Base-by-base conservation (phyloP, 768 basidiomycete genomes). In the Butyriboletus loyo region DNA sequence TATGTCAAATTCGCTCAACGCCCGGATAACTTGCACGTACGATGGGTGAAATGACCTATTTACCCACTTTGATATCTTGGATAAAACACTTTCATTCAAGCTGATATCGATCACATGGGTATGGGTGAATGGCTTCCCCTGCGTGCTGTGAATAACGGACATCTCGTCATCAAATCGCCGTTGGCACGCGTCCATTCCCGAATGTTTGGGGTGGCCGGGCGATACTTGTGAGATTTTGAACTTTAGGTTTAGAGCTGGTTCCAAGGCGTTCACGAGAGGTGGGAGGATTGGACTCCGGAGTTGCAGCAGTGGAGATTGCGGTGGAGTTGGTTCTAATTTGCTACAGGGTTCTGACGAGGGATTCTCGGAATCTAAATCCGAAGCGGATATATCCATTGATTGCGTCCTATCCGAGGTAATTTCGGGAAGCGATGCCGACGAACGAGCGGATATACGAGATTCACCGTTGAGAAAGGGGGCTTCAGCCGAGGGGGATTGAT, bases 1-100 rank as follows among this genome's bases (percentile, higher is more conserved):
- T 8, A 35, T 8, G 31, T 58, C 31, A 56, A 15, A 28, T 41
- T 36, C 25, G 21, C 25, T 34, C 24, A n/a, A 50, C 22, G 8
- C 10, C 27, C 8, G 22, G 41, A 52, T 14, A 37, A 46, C 21
- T 24, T 30, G 45, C 28, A 73, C 75, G 25, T 55, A 77, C 78
- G 56, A 53, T 32, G 59, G 57, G 14, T 43, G 19, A 7, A 5
- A 45, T 52, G 39, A 60, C 48, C 75, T 67, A 42, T 72, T 68
- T 5, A 65, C 67, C 79, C 79, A 80, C 42, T 60, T 58, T 13
- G 53, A 60, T n/a, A 76, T 48, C 27, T 58, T 55, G 35, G 61
- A 24, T 56, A 62, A 67, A 7, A 66, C 56, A 14, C 55, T 50
- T 22, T 73, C 64, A 24, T 58, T 56, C 49, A 77, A 60, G 25